phyloP scores from a whole-genome alignment of 768 basidiomycete species.

The Termitomyces sp. region DNA sequence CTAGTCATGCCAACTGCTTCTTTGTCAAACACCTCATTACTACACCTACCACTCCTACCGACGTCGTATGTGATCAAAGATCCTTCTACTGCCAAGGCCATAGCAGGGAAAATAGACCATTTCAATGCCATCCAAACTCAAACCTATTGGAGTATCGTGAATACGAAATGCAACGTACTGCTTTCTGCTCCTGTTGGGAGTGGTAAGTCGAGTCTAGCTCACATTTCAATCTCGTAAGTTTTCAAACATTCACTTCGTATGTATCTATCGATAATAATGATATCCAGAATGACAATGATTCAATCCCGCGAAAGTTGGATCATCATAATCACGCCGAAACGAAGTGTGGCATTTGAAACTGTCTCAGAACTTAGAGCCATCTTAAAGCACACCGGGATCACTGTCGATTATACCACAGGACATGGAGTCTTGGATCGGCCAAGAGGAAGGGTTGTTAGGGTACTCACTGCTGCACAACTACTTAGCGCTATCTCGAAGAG shows the following conservation, averaged over 20 bases:
- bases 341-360: constrained; percentile 50
- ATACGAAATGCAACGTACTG: constrained; percentile 62
- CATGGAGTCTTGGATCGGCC: constrained; percentile 29
- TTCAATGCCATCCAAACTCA: constrained; percentile 91
- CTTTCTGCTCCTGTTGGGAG: constrained; percentile 75
- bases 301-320: constrained; percentile 43
- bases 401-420: constrained; percentile 28
- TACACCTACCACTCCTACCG: constrained; percentile 74
- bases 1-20: constrained; percentile 71
- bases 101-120: constrained; percentile 40
- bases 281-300: constrained; percentile 49
- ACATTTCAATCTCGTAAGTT: constrained; percentile 68
- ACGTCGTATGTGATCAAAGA: constrained; percentile 43
- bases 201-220: constrained; percentile 75
- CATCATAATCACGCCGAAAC: constrained; percentile 59
- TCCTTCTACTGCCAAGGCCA: constrained; percentile 36
- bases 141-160: constrained; percentile 73
- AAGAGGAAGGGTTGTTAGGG: constrained; percentile 40
- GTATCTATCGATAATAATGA: background rate
- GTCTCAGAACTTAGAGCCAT: constrained; percentile 44
- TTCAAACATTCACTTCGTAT: background rate
- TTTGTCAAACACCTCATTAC: constrained; percentile 50
- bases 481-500: constrained; percentile 35
- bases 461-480: constrained; percentile 51
- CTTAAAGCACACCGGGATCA: constrained; percentile 33